Evolutionary conservation across 305 asterid species (phyloP).

Genomic region (Fraxinus greggii): DNA sequence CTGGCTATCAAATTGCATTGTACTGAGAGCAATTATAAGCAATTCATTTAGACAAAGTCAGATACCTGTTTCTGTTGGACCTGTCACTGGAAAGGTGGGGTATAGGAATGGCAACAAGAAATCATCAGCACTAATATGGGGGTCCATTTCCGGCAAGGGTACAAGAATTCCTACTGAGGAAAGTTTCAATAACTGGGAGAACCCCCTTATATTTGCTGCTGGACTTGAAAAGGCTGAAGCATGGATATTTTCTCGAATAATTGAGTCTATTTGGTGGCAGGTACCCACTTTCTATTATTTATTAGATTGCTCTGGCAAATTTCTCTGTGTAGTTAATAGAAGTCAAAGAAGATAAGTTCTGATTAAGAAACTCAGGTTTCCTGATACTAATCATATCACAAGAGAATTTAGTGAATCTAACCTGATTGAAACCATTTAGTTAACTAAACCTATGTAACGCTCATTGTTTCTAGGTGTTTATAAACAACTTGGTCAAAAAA

Average conservation of each 20-base stretch:
- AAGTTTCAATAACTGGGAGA: constrained; percentile 50
- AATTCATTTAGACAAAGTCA: constrained; percentile 41
- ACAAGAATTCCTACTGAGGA: constrained; percentile 28
- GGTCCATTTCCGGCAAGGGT: constrained; percentile 37
- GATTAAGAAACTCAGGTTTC: constrained; percentile 7
- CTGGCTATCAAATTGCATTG: constrained; percentile 74
- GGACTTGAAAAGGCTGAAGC: constrained; percentile 67
- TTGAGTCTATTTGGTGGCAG: constrained; percentile 97
- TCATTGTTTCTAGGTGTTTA: background rate
- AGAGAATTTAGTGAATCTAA: background rate
- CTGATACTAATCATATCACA: background rate
- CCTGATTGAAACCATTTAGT: constrained; percentile 10
- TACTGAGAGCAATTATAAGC: constrained; percentile 62
- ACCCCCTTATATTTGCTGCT: constrained; percentile 44
- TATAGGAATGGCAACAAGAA: constrained; percentile 32
- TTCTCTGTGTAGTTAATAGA: background rate
- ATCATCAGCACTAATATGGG: constrained; percentile 53
- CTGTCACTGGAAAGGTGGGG: constrained; percentile 27
- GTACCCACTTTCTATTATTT: constrained; percentile 28
- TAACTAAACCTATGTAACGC: background rate
- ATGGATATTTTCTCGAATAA: constrained; percentile 74
- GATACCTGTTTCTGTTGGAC: constrained; percentile 35
- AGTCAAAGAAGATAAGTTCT: background rate
- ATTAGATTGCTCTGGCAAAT: constrained; percentile 13
- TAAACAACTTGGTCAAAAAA: background rate